Percentiles rank a stretch among this genome's conserved stretches.
Evolutionary conservation across 805 yeast species (phyloP).

Genomic region (Grigorovia transvaalensis): DNA sequence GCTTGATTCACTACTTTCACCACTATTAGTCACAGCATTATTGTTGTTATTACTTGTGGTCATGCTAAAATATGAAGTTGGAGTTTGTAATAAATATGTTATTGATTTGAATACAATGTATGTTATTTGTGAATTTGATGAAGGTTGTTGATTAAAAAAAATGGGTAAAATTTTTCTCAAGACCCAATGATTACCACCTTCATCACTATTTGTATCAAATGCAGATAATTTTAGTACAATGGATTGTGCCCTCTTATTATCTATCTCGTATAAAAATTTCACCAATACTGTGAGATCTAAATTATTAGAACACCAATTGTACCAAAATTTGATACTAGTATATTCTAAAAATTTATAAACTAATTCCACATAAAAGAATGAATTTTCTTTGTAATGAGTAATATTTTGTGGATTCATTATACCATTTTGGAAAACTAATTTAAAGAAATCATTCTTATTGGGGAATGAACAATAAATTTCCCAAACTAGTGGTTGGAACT

Average conservation of each 20-base stretch:
- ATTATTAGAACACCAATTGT: constrained; percentile 19
- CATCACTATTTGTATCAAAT: background rate
- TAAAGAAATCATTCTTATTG: background rate
- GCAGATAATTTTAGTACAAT: constrained; percentile 18
- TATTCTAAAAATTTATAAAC: constrained; percentile 15
- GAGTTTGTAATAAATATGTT: constrained; percentile 11
- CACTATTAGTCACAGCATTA: background rate
- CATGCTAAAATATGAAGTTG: constrained; percentile 2
- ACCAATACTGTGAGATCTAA: constrained; percentile 9
- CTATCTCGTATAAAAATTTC: constrained; percentile 1
- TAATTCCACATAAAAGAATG: constrained; percentile 12
- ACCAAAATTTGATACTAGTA: constrained; percentile 18
- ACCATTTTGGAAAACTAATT: constrained; percentile 18
- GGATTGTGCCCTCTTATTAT: constrained; percentile 15
- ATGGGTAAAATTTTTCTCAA: constrained; percentile 8
- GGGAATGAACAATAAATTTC: background rate
- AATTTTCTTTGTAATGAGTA: constrained; percentile 5
- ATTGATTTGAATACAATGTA: constrained; percentile 20
- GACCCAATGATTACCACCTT: constrained; percentile 12
- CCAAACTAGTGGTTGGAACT: constrained; percentile 1
- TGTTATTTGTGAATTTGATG: constrained; percentile 8
- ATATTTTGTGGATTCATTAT: constrained; percentile 14
- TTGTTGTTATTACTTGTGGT: constrained; percentile 1
- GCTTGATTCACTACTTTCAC: background rate
- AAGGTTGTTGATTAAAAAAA: constrained; percentile 2